Conservation (phyloP, 768 basidiomycete genomes). For the Podaxis sp. region DNA sequence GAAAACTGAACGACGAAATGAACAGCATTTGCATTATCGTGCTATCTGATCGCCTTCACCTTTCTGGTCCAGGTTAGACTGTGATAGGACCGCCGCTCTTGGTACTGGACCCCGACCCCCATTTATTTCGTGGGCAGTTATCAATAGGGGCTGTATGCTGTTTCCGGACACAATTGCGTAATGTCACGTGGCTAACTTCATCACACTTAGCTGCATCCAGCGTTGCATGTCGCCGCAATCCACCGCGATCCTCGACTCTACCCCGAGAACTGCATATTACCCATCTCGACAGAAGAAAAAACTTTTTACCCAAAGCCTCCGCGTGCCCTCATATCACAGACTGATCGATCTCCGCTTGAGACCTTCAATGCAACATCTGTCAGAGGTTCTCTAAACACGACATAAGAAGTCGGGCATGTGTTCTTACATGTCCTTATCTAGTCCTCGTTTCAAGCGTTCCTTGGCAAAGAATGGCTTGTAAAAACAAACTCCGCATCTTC, state of each 20-base stretch:
- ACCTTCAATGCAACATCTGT: slow-evolving; percentile 1
- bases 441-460: slow-evolving; percentile 56
- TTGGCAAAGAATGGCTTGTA: slow-evolving; percentile 73
- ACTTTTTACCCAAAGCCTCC: background rate
- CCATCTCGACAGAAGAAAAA: too few species aligned
- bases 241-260: too few species aligned
- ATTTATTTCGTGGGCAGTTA: too few species aligned
- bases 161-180: background rate
- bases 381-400: slow-evolving; percentile 6
- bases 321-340: background rate
- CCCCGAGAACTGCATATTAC: too few species aligned
- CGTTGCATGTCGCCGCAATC: too few species aligned
- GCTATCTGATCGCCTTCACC: background rate
- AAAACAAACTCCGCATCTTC: slow-evolving; percentile 61
- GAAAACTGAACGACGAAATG: background rate
- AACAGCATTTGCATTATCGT: background rate
- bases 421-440: slow-evolving; percentile 24
- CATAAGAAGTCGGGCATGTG: background rate
- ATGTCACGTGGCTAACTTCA: background rate
- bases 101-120: too few species aligned
- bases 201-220: background rate
- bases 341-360: background rate
- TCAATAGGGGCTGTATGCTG: background rate
- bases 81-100: too few species aligned
- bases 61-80: background rate